Percentiles rank a stretch among this genome's conserved stretches.
Conservation (phyloP, 2,329 filamentous ascomycete species). For the Neocucurbitaria cava region DNA sequence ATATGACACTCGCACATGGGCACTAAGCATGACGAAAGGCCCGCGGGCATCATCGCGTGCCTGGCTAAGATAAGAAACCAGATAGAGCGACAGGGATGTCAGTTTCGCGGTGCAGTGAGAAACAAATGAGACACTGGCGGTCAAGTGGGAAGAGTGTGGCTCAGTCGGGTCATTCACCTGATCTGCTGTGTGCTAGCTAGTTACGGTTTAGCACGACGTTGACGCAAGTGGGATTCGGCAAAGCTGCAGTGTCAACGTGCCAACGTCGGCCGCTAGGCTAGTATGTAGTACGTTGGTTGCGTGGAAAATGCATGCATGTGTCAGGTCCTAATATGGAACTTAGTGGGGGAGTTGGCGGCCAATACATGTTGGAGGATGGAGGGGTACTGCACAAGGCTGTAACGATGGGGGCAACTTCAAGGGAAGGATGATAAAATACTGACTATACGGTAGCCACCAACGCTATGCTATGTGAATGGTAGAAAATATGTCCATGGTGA, state of each 20-base stretch:
- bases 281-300: no score
- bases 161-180: conserved; percentile 16
- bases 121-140: conserved; percentile 4
- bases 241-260: conserved; percentile 3
- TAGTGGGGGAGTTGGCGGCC: neutral
- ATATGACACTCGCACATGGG: conserved; percentile 6
- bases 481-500: neutral
- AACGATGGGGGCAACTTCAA: neutral
- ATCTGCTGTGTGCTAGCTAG: conserved; percentile 1
- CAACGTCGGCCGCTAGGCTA: neutral
- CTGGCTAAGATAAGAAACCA: neutral
- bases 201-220: neutral
- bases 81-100: neutral
- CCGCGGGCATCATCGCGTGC: conserved; percentile 2
- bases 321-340: no score
- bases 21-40: conserved; percentile 11
- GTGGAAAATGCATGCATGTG: no score
- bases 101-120: no score
- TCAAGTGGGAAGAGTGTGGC: conserved; percentile 6
- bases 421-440: neutral
- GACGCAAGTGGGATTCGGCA: conserved; percentile 8
- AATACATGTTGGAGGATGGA: neutral
- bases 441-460: neutral
- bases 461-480: neutral
- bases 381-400: neutral